Evolutionary conservation across 106 monocot species (phyloP).

Genomic region (Iris macrosiphon): DNA sequence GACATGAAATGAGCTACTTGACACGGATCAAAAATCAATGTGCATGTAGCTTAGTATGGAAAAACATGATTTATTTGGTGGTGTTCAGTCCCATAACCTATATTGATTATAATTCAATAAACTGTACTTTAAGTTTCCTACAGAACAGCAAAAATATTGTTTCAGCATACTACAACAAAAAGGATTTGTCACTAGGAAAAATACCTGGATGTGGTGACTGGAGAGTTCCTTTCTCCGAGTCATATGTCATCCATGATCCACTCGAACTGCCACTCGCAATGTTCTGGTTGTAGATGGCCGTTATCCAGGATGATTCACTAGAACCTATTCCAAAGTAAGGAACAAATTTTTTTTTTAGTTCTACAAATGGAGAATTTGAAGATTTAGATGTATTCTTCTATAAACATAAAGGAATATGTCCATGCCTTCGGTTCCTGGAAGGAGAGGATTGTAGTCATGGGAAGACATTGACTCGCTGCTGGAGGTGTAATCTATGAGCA

Average conservation of each 20-base stretch:
- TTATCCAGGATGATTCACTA: conserved; percentile 12
- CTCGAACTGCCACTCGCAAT: conserved; percentile 16
- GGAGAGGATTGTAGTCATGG: conserved; percentile 3
- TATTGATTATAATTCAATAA: no score
- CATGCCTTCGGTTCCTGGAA: conserved; percentile 19
- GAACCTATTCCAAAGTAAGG: conserved; percentile 9
- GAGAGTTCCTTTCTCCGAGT: conserved; percentile 19
- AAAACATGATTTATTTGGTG: no score
- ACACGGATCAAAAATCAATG: no score
- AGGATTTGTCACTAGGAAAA: background rate
- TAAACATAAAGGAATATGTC: background rate
- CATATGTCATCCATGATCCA: conserved; percentile 3
- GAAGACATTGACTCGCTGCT: conserved; percentile 15
- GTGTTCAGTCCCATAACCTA: no score
- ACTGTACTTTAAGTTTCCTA: no score
- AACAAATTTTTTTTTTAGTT: background rate
- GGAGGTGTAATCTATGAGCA: conserved; percentile 16
- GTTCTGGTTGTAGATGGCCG: conserved; percentile 17
- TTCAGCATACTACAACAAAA: background rate
- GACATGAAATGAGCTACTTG: no score
- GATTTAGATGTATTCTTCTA: background rate
- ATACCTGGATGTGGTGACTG: conserved; percentile 24
- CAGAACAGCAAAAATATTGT: background rate
- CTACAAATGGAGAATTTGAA: background rate
- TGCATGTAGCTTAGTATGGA: no score